Evolutionary conservation across 2,329 filamentous ascomycete species (phyloP).

Genomic region (Fusarium foetens): DNA sequence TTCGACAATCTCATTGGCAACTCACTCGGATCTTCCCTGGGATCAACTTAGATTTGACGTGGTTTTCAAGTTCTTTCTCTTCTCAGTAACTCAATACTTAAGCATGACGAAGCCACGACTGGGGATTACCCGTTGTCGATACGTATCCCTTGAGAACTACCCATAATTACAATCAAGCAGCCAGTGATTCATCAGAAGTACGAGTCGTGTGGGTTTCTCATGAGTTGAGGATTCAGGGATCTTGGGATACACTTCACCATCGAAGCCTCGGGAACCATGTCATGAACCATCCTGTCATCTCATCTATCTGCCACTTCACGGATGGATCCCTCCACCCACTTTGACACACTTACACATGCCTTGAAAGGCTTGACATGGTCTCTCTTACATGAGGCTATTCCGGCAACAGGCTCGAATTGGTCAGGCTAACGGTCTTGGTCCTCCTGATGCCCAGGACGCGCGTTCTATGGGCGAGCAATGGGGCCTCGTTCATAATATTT

Average conservation of each 20-base stretch:
- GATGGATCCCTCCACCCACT: slow-evolving; percentile 1
- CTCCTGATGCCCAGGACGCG: slow-evolving; percentile 32
- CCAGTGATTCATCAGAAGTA: background rate
- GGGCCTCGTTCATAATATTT: slow-evolving; percentile 15
- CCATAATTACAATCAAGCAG: background rate
- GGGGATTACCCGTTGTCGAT: slow-evolving; percentile 5
- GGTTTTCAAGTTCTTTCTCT: slow-evolving; percentile 10
- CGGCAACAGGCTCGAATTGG: slow-evolving; percentile 1
- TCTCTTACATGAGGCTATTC: slow-evolving; percentile 12
- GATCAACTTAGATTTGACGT: slow-evolving; percentile 8
- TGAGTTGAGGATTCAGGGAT: slow-evolving; percentile 4
- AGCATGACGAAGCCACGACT: slow-evolving; percentile 16
- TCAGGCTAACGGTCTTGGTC: background rate
- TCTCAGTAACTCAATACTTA: slow-evolving; percentile 8
- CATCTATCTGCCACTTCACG: slow-evolving; percentile 13
- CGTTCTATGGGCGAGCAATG: slow-evolving; percentile 31
- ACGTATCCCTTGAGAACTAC: slow-evolving; percentile 1
- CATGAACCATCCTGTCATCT: background rate
- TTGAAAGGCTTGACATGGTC: background rate
- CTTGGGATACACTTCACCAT: background rate
- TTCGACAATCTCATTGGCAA: background rate
- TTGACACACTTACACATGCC: background rate
- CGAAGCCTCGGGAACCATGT: background rate
- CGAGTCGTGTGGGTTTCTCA: slow-evolving; percentile 1
- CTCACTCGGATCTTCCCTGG: slow-evolving; percentile 15